Percentiles rank a stretch among this genome's conserved stretches.
phyloP scores from a whole-genome alignment of 805 yeast genomes.

The Lipomyces japonicus region DNA sequence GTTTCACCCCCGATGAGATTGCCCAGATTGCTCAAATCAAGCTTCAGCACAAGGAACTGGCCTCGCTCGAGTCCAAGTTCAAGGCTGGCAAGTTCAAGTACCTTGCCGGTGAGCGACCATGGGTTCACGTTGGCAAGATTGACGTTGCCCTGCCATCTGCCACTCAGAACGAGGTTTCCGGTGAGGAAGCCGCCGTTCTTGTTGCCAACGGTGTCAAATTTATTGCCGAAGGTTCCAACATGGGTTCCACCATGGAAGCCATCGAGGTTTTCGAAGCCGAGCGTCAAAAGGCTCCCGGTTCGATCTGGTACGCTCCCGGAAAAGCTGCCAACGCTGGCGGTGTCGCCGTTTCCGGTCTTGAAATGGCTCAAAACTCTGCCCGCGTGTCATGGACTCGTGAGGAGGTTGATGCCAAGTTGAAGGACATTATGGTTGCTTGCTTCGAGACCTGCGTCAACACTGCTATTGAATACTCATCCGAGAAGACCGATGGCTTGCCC shows the following conservation, averaged over 20 bases:
- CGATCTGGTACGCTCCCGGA: constrained; percentile 98
- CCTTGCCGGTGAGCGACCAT: constrained; percentile 92
- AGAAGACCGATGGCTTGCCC: constrained; percentile 70
- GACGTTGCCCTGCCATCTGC: constrained; percentile 98
- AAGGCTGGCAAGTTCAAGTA: constrained; percentile 52
- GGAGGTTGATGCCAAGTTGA: constrained; percentile 87
- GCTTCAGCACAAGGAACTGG: constrained; percentile 60
- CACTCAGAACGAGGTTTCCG: constrained; percentile 96
- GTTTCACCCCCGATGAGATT: constrained; percentile 82
- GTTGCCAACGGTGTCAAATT: constrained; percentile 86
- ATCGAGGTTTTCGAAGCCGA: constrained; percentile 80
- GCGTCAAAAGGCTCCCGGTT: constrained; percentile 35
- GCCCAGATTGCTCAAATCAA: constrained; percentile 74
- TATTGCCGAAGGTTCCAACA: constrained; percentile 98
- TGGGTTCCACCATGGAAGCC: constrained; percentile 99
- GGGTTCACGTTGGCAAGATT: constrained; percentile 86
- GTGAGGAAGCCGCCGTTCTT: constrained; percentile 93
- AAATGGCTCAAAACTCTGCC: constrained; percentile 99
- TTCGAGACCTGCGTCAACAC: constrained; percentile 90
- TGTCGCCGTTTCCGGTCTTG: constrained; percentile 97
- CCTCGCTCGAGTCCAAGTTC: constrained; percentile 34
- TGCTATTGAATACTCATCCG: constrained; percentile 69
- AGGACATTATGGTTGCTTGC: constrained; percentile 88
- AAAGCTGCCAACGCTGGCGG: constrained; percentile 99
- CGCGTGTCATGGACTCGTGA: constrained; percentile 87